Conservation (phyloP, 2,329 filamentous ascomycete species). For the Claviceps monticola region DNA sequence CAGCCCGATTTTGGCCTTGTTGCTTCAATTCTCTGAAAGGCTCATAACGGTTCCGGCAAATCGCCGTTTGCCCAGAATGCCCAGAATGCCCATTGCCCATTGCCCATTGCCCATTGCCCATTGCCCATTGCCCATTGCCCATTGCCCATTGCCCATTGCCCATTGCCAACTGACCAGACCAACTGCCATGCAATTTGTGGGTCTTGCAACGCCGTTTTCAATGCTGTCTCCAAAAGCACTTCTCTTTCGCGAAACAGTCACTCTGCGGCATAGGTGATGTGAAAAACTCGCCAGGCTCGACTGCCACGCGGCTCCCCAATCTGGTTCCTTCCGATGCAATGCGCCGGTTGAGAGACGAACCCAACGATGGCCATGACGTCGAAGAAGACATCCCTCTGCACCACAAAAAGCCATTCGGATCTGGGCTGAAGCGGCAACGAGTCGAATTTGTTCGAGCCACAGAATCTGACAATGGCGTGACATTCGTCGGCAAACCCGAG, state of each 20-base stretch:
- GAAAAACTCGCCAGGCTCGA: not conserved
- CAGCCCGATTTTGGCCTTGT: too few relatives aligned
- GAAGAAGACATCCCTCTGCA: conserved; percentile 39
- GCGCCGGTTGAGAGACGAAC: conserved; percentile 14
- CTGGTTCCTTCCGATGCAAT: conserved; percentile 8
- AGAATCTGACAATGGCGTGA: conserved; percentile 20
- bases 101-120: too few relatives aligned
- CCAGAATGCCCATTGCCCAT: too few relatives aligned
- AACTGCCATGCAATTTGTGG: too few relatives aligned
- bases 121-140: too few relatives aligned
- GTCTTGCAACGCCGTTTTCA: too few relatives aligned
- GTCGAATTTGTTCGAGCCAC: conserved; percentile 45
- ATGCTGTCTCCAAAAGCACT: not conserved
- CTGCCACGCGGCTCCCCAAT: not conserved
- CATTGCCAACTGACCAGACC: too few relatives aligned
- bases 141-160: too few relatives aligned
- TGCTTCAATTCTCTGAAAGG: too few relatives aligned
- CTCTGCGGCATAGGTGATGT: not conserved
- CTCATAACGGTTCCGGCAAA: too few relatives aligned
- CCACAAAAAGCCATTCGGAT: conserved; percentile 38
- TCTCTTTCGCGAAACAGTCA: not conserved
- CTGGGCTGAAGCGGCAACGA: conserved; percentile 37
- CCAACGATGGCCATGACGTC: conserved; percentile 14
- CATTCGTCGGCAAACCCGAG: conserved; percentile 10
- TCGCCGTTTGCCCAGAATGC: too few relatives aligned